A percentile compares a stretch with the other conserved stretches of the same genome.
Evolutionary conservation across 2,329 filamentous ascomycete genomes (phyloP).

Genomic region (Aspergillus sp.): DNA sequence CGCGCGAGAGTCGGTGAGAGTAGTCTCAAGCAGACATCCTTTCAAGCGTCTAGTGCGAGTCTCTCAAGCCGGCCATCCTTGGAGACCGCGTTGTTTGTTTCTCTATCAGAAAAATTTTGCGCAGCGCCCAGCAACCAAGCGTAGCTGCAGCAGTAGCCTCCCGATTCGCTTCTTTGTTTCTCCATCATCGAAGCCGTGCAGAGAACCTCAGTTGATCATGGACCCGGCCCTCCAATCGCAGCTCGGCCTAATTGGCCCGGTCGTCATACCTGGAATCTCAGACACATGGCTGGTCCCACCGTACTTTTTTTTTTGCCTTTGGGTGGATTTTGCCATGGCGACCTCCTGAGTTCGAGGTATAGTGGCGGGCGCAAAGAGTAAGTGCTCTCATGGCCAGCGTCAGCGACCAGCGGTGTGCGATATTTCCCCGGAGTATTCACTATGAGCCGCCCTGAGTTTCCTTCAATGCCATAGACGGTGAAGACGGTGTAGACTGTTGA

Average conservation of each 20-base stretch:
- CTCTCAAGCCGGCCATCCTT: not conserved
- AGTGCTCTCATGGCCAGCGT: not conserved
- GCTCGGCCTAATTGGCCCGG: conserved; percentile 1
- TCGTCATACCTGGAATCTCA: conserved; percentile 18
- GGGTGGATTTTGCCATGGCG: conserved; percentile 2
- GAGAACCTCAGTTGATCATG: conserved; percentile 27
- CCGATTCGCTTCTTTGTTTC: conserved; percentile 20
- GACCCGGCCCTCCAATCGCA: conserved; percentile 17
- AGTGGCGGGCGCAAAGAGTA: conserved; percentile 1
- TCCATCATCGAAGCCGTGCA: conserved; percentile 20
- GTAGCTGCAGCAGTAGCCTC: conserved; percentile 15
- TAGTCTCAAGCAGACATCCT: not conserved
- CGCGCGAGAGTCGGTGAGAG: conserved; percentile 3
- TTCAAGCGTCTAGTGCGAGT: not conserved
- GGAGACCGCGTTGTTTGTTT: conserved; percentile 7
- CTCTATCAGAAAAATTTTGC: conserved; percentile 14
- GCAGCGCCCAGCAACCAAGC: conserved; percentile 23
- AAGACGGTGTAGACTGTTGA: no score
- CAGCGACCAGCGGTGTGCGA: not conserved
- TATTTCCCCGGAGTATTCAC: not conserved
- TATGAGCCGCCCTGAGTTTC: not conserved
- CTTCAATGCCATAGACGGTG: not conserved
- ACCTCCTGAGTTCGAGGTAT: conserved; percentile 5
- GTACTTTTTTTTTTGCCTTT: conserved; percentile 24
- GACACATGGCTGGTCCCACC: conserved; percentile 25